phyloP scores from a whole-genome alignment of 805 yeast genomes.

The Pichia insulana region DNA sequence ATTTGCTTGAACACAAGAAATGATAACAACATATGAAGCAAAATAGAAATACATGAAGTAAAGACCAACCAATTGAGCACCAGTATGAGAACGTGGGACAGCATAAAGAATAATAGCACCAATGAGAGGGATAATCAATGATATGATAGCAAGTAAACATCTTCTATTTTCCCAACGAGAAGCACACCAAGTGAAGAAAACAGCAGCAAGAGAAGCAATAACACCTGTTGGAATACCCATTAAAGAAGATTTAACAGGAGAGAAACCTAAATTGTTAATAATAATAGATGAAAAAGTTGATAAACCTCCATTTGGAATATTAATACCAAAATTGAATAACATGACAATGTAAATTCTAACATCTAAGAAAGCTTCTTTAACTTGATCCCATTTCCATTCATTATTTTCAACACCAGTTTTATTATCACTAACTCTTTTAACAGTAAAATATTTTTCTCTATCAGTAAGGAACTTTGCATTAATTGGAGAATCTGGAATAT shows the following conservation, averaged over 20 bases:
- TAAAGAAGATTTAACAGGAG: conserved; percentile 9
- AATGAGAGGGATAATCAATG: conserved; percentile 1
- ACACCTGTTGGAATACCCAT: conserved; percentile 14
- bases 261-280: conserved; percentile 10
- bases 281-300: conserved; percentile 38
- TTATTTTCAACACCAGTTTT: conserved; percentile 26
- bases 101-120: conserved; percentile 3
- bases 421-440: conserved; percentile 25
- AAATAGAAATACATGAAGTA: conserved; percentile 5
- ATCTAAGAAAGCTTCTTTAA: conserved; percentile 46
- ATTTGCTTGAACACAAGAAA: conserved; percentile 29
- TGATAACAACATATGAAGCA: conserved; percentile 16
- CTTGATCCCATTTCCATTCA: conserved; percentile 41
- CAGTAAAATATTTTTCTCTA: conserved; percentile 29
- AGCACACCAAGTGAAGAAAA: conserved; percentile 1
- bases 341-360: conserved; percentile 42
- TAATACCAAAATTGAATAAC: conserved; percentile 34
- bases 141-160: conserved; percentile 3
- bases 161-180: conserved; percentile 1
- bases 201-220: conserved; percentile 10
- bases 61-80: conserved; percentile 7
- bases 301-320: conserved; percentile 53
- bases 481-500: conserved; percentile 26
- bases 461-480: conserved; percentile 26
- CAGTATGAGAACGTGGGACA: background rate